Conservation (phyloP, 1,284 basidiomycete species). For the Ceratorhiza oryzae-sativae region DNA sequence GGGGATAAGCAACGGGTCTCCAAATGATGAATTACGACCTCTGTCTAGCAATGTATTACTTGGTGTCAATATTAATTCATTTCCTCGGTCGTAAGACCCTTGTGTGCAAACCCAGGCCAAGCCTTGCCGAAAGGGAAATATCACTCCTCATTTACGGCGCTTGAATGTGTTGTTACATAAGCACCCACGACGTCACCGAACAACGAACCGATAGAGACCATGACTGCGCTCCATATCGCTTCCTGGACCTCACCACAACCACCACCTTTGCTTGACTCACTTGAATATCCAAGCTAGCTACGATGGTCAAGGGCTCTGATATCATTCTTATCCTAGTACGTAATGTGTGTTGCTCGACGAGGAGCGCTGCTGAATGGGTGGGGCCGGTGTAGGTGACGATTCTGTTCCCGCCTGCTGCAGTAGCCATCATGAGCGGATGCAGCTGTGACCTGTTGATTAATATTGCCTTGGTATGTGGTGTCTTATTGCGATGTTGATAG, state of each 20-base stretch:
- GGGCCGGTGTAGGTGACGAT: conserved; percentile 68
- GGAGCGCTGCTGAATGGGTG: neutral
- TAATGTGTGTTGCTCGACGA: conserved; percentile 1
- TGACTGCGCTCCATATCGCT: neutral
- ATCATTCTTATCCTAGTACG: conserved; percentile 55
- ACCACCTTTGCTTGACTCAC: conserved; percentile 5
- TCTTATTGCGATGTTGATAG: neutral
- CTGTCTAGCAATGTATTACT: too few relatives aligned
- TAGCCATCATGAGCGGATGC: conserved; percentile 58
- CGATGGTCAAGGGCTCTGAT: conserved; percentile 59
- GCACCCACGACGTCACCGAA: neutral
- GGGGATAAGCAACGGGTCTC: too few relatives aligned
- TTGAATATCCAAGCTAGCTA: neutral
- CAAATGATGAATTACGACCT: too few relatives aligned
- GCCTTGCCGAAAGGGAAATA: neutral
- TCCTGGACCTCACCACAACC: neutral
- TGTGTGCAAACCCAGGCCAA: neutral
- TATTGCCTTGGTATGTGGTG: conserved; percentile 48
- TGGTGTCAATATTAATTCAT: neutral
- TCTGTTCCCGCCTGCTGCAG: conserved; percentile 69
- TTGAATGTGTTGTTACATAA: neutral
- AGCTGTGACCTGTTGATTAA: conserved; percentile 57
- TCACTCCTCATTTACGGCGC: neutral
- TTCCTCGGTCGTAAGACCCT: neutral
- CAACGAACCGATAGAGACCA: neutral